Evolutionary conservation across 2,329 filamentous ascomycete species (phyloP).

Genomic region (Phialemonium atrogriseum): DNA sequence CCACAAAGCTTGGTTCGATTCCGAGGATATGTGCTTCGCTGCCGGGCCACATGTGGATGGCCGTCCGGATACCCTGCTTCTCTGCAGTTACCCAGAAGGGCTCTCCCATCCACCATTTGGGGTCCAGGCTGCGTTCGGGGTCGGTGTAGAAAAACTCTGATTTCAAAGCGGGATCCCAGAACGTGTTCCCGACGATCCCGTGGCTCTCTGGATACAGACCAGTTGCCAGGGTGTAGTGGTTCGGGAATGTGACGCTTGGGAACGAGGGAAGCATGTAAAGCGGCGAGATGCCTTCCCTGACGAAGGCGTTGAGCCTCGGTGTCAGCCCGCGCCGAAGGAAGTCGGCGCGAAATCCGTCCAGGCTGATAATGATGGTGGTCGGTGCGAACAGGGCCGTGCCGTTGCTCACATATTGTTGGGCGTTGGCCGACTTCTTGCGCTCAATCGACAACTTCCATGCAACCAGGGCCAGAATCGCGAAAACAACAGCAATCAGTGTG

Average conservation of each 20-base stretch:
- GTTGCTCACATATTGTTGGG: slow-evolving; percentile 51
- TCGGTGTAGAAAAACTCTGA: slow-evolving; percentile 87
- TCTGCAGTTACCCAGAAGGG: slow-evolving; percentile 93
- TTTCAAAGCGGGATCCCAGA: slow-evolving; percentile 74
- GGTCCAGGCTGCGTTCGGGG: slow-evolving; percentile 63
- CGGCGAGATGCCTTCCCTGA: slow-evolving; percentile 79
- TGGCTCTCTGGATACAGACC: slow-evolving; percentile 89
- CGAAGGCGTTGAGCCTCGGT: slow-evolving; percentile 69
- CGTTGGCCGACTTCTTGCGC: slow-evolving; percentile 23
- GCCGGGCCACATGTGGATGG: slow-evolving; percentile 98
- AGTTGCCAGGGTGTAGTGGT: slow-evolving; percentile 90
- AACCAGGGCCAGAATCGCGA: slow-evolving; percentile 46
- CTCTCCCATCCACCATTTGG: slow-evolving; percentile 93
- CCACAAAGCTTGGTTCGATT: slow-evolving; percentile 71
- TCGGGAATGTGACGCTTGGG: slow-evolving; percentile 92
- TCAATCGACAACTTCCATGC: slow-evolving; percentile 51
- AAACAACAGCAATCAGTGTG: slow-evolving; percentile 40
- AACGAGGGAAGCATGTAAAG: slow-evolving; percentile 92
- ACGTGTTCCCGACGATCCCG: slow-evolving; percentile 87
- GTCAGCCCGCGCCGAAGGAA: slow-evolving; percentile 80
- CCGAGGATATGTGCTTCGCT: slow-evolving; percentile 77
- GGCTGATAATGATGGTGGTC: slow-evolving; percentile 86
- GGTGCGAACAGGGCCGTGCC: slow-evolving; percentile 84
- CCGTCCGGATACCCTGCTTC: slow-evolving; percentile 65
- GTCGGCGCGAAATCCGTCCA: slow-evolving; percentile 94